phyloP scores from a whole-genome alignment of 805 yeast genomes.

The Hanseniaspora osmophila region DNA sequence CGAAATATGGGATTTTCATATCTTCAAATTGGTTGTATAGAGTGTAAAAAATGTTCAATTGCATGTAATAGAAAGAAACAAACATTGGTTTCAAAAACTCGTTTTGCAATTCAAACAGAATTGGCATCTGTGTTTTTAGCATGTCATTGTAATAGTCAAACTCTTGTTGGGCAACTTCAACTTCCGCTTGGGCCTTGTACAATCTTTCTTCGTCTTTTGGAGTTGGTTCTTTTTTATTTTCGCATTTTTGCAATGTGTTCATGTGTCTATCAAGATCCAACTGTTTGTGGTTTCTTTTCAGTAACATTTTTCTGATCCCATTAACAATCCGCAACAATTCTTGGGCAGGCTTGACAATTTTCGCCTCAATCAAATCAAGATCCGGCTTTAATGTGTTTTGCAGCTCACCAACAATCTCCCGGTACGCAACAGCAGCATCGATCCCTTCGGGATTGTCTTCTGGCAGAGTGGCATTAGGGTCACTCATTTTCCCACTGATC shows the following conservation, averaged over 20 bases:
- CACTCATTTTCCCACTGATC: constrained; percentile 80
- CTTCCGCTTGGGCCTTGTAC: constrained; percentile 80
- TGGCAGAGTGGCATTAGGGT: constrained; percentile 70
- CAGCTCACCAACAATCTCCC: constrained; percentile 74
- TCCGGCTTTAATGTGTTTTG: constrained; percentile 84
- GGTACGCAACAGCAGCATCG: constrained; percentile 82
- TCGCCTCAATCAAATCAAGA: constrained; percentile 76
- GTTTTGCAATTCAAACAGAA: constrained; percentile 74
- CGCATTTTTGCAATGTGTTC: constrained; percentile 53
- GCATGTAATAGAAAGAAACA: constrained; percentile 93
- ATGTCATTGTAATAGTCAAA: constrained; percentile 90
- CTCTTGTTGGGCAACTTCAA: constrained; percentile 86
- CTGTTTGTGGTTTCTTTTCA: constrained; percentile 90
- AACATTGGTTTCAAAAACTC: constrained; percentile 88
- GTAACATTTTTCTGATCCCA: constrained; percentile 80
- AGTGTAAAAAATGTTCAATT: constrained; percentile 89
- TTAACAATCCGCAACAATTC: constrained; percentile 74
- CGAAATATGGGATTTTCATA: constrained; percentile 93
- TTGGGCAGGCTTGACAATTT: constrained; percentile 84
- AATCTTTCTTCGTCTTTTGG: constrained; percentile 83
- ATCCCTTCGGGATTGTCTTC: constrained; percentile 97
- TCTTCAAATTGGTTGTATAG: constrained; percentile 84
- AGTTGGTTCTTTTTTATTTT: constrained; percentile 68
- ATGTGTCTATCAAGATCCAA: constrained; percentile 82
- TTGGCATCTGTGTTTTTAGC: constrained; percentile 81